These are phyloP conservation scores for Cordyceps farinosa DNA, from an alignment of 2,329 filamentous ascomycete genomes.

Conservation along the genomic window DNA sequence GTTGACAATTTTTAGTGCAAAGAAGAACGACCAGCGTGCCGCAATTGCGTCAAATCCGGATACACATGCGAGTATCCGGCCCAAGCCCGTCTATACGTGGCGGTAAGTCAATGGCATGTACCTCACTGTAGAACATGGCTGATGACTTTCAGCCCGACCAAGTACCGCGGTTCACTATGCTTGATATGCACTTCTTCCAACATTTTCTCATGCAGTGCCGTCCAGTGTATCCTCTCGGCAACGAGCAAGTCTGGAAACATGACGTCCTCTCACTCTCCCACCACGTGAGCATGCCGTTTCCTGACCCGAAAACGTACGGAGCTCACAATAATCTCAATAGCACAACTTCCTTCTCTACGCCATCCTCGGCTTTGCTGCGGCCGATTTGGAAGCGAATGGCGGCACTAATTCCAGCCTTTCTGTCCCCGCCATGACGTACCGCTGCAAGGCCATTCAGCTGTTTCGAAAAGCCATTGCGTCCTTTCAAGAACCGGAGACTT, in stretches of 20 bases:
- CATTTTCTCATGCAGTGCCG: conserved; percentile 3
- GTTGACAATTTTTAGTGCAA: background rate
- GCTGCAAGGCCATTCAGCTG: conserved; percentile 11
- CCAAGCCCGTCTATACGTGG: background rate
- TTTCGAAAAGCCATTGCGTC: conserved; percentile 3
- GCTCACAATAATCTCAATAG: background rate
- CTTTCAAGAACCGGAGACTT: background rate
- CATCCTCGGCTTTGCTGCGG: conserved; percentile 7
- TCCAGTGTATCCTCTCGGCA: conserved; percentile 10
- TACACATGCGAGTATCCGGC: conserved; percentile 13
- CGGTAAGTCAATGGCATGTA: background rate
- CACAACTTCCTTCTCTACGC: background rate
- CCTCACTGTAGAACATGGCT: background rate
- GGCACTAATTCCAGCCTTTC: conserved; percentile 4
- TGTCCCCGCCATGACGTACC: conserved; percentile 11
- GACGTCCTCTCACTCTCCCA: conserved; percentile 8
- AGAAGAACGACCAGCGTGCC: conserved; percentile 3
- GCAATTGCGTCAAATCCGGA: conserved; percentile 6
- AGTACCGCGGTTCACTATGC: background rate
- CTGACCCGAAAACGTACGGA: background rate
- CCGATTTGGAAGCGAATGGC: conserved; percentile 6
- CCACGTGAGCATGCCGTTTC: background rate
- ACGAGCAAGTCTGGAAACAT: conserved; percentile 12
- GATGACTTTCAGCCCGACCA: background rate
- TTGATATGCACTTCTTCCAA: conserved; percentile 12